These are phyloP conservation scores for Smithsoniella earleae DNA, from an alignment of 163 green algal species.

Conservation along the genomic window DNA sequence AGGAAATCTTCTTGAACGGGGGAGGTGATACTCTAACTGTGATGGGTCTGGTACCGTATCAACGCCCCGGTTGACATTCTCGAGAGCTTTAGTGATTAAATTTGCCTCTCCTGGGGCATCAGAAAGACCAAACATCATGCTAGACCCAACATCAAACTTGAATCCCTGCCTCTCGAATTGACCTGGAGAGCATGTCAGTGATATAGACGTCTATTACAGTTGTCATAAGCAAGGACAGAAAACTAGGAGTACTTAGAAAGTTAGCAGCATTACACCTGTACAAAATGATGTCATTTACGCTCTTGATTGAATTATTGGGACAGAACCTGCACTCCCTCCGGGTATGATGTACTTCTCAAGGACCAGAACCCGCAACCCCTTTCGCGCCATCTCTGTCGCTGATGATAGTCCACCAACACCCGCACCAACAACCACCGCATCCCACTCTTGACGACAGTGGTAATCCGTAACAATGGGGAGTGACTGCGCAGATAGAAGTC, in stretches of 20 bases:
- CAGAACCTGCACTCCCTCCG: slow-evolving; percentile 66
- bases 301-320: too few relatives aligned
- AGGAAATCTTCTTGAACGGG: neutral
- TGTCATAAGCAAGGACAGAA: too few relatives aligned
- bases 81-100: slow-evolving; percentile 81
- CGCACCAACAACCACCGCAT: slow-evolving; percentile 82
- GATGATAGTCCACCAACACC: slow-evolving; percentile 86
- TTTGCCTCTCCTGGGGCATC: slow-evolving; percentile 73
- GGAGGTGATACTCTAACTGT: slow-evolving; percentile 52
- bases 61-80: slow-evolving; percentile 65
- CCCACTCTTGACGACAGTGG: slow-evolving; percentile 49
- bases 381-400: slow-evolving; percentile 66
- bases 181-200: too few relatives aligned
- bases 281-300: too few relatives aligned
- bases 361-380: slow-evolving; percentile 72
- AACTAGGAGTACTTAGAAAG: too few relatives aligned
- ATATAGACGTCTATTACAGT: too few relatives aligned
- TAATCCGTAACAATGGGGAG: slow-evolving; percentile 7
- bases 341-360: slow-evolving; percentile 90
- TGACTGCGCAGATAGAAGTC: too few relatives aligned
- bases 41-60: slow-evolving; percentile 81
- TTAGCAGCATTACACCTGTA: too few relatives aligned
- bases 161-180: slow-evolving; percentile 82
- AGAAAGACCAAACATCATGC: slow-evolving; percentile 95
- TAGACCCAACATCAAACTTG: slow-evolving; percentile 89